Conservation (phyloP, 2,329 filamentous ascomycete genomes). For the Pseudogymnoascus destructans region DNA sequence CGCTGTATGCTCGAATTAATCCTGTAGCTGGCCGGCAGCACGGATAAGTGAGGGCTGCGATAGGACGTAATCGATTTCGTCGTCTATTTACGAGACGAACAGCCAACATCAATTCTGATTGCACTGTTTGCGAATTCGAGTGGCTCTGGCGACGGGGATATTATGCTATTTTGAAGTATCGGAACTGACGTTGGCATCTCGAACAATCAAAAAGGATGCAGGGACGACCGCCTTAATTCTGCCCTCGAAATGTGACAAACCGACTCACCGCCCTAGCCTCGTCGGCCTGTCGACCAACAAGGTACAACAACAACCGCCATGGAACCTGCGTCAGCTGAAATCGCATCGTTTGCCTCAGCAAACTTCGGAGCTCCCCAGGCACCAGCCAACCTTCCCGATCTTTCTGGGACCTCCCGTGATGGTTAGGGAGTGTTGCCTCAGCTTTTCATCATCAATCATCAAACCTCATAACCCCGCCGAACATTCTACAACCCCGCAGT, state of each 20-base stretch:
- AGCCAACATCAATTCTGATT: conserved; percentile 4
- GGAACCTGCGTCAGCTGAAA: conserved; percentile 3
- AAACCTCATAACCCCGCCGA: neutral
- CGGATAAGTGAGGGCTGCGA: neutral
- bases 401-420: neutral
- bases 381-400: neutral
- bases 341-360: neutral
- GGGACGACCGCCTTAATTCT: neutral
- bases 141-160: neutral
- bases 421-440: conserved; percentile 1
- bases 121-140: neutral
- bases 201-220: conserved; percentile 4
- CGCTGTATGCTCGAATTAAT: neutral
- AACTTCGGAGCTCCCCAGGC: conserved; percentile 1
- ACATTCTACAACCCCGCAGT: neutral
- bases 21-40: neutral
- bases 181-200: neutral
- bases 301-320: neutral
- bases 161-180: neutral
- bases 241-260: neutral
- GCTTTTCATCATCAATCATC: neutral
- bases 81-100: neutral
- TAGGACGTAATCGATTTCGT: conserved; percentile 2
- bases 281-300: conserved; percentile 7
- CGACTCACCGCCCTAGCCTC: conserved; percentile 7